A percentile compares a stretch with the other conserved stretches of the same genome.
phyloP scores from a whole-genome alignment of 176 grass and related monocot genomes.

The Avena sativa region DNA sequence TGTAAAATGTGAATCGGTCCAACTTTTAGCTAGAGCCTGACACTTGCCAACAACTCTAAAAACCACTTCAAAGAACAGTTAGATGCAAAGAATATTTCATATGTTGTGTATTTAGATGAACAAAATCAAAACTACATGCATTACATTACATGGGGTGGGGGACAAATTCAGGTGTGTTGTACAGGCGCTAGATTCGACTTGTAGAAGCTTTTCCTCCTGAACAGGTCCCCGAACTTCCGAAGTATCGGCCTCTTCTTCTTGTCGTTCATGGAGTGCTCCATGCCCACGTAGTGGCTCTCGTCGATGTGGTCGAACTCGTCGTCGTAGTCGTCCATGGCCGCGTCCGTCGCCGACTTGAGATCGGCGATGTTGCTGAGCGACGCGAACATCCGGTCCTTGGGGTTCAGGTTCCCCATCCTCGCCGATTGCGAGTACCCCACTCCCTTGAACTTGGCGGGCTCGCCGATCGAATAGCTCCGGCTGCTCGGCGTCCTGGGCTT shows the following conservation, averaged over 20 bases:
- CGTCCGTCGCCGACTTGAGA: constrained; percentile 53
- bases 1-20: background rate
- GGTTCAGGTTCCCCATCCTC: constrained; percentile 49
- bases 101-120: constrained; percentile 45
- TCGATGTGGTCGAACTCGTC: constrained; percentile 74
- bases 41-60: background rate
- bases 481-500: constrained; percentile 42
- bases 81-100: constrained; percentile 22
- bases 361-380: constrained; percentile 84
- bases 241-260: constrained; percentile 73
- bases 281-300: constrained; percentile 43
- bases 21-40: background rate
- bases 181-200: constrained; percentile 53
- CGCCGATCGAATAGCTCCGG: constrained; percentile 72
- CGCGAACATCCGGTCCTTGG: constrained; percentile 63
- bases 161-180: constrained; percentile 10
- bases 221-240: constrained; percentile 73
- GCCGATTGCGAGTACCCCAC: constrained; percentile 53
- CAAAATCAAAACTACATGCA: constrained; percentile 13
- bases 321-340: constrained; percentile 55
- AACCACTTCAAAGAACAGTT: background rate
- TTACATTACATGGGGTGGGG: constrained; percentile 6
- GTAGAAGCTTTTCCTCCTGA: constrained; percentile 71
- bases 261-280: constrained; percentile 41
- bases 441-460: constrained; percentile 59